Conservation (phyloP, 306 rosid species). For the Sphenostylis stenocarpa region DNA sequence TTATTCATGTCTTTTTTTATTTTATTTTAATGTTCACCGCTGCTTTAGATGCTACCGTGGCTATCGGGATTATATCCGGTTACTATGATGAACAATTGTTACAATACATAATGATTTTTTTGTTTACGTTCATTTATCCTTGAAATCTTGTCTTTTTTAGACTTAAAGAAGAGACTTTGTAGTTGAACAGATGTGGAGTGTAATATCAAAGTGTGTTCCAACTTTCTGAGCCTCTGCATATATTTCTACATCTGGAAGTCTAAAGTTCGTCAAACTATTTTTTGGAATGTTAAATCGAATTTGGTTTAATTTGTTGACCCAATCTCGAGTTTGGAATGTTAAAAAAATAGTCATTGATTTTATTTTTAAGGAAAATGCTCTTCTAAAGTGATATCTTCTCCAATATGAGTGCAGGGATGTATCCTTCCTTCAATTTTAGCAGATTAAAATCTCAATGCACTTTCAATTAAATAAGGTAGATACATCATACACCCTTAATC, state of each 20-base stretch:
- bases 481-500: not conserved
- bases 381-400: not conserved
- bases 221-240: not conserved
- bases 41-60: not conserved
- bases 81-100: not conserved
- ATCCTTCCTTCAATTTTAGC: constrained; percentile 20
- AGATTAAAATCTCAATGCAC: not conserved
- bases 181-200: constrained; percentile 5
- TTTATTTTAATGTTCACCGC: not conserved
- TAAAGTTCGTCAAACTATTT: not conserved
- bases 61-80: not conserved
- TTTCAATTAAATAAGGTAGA: constrained; percentile 1
- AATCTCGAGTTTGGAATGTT: not conserved
- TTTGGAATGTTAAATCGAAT: not conserved
- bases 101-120: not conserved
- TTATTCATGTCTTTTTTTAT: not conserved
- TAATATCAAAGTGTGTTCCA: not conserved
- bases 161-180: not conserved
- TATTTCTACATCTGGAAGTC: constrained; percentile 9
- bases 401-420: not conserved
- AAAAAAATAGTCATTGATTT: not conserved
- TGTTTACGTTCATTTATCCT: not conserved
- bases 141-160: not conserved
- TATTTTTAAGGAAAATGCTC: not conserved
- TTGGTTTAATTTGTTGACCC: not conserved